phyloP scores from a whole-genome alignment of 1,139 yeast species.

The Geotrichum carabidarum region DNA sequence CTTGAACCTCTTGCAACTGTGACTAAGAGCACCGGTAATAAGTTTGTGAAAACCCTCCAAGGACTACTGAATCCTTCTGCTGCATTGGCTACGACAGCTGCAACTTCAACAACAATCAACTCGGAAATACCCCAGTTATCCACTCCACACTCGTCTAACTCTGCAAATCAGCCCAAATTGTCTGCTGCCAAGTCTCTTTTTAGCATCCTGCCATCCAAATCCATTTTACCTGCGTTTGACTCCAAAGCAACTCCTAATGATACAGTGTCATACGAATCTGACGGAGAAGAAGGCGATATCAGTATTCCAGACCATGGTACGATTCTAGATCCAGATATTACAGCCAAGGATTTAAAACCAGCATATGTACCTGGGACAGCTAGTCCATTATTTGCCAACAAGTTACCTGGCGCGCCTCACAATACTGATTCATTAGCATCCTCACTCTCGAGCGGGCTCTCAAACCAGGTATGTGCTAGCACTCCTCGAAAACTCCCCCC shows the following conservation, averaged over 20 bases:
- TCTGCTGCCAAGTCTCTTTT: conserved; percentile 10
- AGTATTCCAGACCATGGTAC: neutral
- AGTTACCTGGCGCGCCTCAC: neutral
- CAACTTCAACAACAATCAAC: neutral
- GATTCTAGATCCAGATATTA: neutral
- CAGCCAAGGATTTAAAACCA: neutral
- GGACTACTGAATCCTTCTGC: conserved; percentile 3
- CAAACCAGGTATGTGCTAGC: conserved; percentile 9
- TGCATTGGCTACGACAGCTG: conserved; percentile 1
- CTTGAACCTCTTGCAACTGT: conserved; percentile 34
- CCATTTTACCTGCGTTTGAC: conserved; percentile 11
- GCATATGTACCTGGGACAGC: neutral
- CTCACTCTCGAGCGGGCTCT: conserved; percentile 10
- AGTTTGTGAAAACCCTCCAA: conserved; percentile 9
- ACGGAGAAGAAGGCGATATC: conserved; percentile 1
- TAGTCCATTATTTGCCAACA: neutral
- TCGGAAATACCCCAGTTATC: conserved; percentile 5
- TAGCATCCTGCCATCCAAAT: conserved; percentile 16
- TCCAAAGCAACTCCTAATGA: neutral
- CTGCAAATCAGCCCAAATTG: neutral
- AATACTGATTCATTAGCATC: neutral
- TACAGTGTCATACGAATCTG: conserved; percentile 4
- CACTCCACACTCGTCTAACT: neutral
- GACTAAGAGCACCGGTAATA: conserved; percentile 5
- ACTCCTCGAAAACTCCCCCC: neutral